These are phyloP conservation scores for Triticum dicoccoides DNA, from an alignment of 176 grass and related monocot genomes.

Conservation along the genomic window DNA sequence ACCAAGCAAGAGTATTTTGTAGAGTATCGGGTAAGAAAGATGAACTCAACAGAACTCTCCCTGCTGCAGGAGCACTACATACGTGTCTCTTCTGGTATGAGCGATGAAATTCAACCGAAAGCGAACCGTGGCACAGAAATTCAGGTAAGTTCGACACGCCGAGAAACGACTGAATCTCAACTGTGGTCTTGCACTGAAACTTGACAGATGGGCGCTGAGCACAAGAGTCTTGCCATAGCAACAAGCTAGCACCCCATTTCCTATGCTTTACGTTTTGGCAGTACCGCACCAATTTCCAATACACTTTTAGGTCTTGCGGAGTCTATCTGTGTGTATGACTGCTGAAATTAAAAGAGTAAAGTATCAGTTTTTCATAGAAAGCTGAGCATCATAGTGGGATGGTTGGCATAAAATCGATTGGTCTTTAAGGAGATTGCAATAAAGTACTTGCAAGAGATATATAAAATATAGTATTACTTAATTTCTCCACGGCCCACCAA, in stretches of 20 bases:
- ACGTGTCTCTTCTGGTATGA: not conserved
- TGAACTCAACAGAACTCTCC: not conserved
- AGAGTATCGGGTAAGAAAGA: not conserved
- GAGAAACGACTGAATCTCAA: not conserved
- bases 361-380: not conserved
- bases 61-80: not conserved
- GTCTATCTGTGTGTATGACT: not conserved
- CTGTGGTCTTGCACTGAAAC: not conserved
- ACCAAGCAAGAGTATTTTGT: not conserved
- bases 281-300: constrained; percentile 18
- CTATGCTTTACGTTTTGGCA: not conserved
- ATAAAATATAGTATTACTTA: not conserved
- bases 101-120: not conserved
- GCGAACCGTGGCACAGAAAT: not conserved
- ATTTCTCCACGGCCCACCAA: not conserved
- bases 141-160: not conserved
- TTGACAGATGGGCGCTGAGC: not conserved
- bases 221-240: constrained; percentile 10
- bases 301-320: not conserved
- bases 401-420: not conserved
- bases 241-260: not conserved
- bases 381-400: not conserved
- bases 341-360: constrained; percentile 22
- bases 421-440: not conserved
- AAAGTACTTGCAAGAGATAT: not conserved